Base-by-base conservation (phyloP, 2,329 filamentous ascomycete species). In the Hypoxylon sp. region DNA sequence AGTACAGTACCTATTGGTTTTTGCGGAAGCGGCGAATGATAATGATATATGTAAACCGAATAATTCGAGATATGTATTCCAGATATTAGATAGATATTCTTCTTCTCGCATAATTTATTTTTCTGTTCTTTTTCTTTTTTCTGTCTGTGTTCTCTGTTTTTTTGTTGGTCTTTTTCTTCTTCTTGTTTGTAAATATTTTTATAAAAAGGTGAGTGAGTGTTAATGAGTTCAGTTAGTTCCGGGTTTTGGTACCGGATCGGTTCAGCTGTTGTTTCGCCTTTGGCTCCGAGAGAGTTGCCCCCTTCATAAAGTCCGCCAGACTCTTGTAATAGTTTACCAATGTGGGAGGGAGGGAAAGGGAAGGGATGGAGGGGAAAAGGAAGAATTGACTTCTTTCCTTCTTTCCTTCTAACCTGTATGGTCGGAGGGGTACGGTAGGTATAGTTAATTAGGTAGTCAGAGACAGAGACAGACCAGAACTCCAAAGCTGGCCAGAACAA, bases 291-390 rank as follows among this genome's bases (percentile, higher is more conserved):
- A 56, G 38, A 50, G 41, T 52, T 55, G 55, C 54, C 51, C 45
- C 55, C 43, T 58, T 51, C 42, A 46, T 34, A 55, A 45, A 49
- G 47, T 51, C 51, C 55, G 55, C 41, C 52, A 55, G 55, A 48
- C 55, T 52, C 32, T 51, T 46, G 20, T 41, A 47, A 51, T 50
- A 20, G 35, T 38, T 51, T 32, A 55, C 21, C 36, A 50, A 56
- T 12, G 51, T 56, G 37, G 41, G 41, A 55, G 31, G 15, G 46
- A 34, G 42, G 44, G 27, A 32, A 42, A 41, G 41, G 25, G 9
- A 25, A 25, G n/a, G n/a, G n/a, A n/a, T n/a, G n/a, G 31, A 12
- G 46, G 35, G 42, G 44, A 21, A 32, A 42, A 41, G 41, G 25
- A 25, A 25, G 9, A 26, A 52, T 47, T 46, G 55, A 29, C 35